Evolutionary conservation across 768 basidiomycete species (phyloP).

Genomic region (Pulveroboletus sp.): DNA sequence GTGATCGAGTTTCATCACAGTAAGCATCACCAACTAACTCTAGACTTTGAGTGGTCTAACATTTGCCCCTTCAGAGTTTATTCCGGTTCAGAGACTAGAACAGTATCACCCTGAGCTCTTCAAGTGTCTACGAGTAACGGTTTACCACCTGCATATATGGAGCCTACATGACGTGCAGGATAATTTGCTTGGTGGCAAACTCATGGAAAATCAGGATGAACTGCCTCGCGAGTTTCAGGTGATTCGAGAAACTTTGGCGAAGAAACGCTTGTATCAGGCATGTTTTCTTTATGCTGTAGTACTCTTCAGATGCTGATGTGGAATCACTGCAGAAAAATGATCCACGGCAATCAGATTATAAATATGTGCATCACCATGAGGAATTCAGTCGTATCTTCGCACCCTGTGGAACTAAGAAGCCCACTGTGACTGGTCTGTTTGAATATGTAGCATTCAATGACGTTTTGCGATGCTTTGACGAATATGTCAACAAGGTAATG

Average conservation of each 20-base stretch:
- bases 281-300: too few species aligned
- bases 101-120: not conserved
- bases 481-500: not conserved
- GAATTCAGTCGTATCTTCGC: not conserved
- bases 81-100: not conserved
- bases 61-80: not conserved
- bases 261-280: not conserved
- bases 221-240: not conserved
- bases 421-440: not conserved
- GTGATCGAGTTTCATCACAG: not conserved
- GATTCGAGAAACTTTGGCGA: not conserved
- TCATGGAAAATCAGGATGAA: not conserved
- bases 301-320: not conserved
- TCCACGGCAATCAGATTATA: not conserved
- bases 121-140: not conserved
- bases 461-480: not conserved
- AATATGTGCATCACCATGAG: not conserved
- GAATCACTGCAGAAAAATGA: not conserved
- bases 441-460: not conserved
- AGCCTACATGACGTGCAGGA: not conserved
- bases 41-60: not conserved
- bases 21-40: not conserved
- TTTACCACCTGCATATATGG: not conserved
- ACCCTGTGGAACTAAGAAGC: fast-evolving
- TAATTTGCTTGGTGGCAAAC: not conserved